phyloP scores from a whole-genome alignment of 306 rosid species.

The Hippophae gyantsensis region DNA sequence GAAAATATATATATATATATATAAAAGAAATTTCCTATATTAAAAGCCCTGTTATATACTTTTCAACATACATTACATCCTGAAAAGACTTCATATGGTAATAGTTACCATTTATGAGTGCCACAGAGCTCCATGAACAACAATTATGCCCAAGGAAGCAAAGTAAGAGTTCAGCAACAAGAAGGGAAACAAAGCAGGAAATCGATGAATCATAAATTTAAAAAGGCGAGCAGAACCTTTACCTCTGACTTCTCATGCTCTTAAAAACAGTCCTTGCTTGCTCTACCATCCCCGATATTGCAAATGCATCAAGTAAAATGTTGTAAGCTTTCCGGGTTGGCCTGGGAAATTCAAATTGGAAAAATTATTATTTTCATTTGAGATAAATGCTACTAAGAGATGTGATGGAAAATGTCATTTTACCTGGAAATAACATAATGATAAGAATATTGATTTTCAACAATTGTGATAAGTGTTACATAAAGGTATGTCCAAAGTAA shows the following conservation, averaged over 20 bases:
- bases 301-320: constrained; percentile 83
- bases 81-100: background rate
- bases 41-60: background rate
- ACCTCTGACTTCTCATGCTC: constrained; percentile 97
- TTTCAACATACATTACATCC: background rate
- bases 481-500: background rate
- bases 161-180: background rate
- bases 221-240: constrained; percentile 2
- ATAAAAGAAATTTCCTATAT: background rate
- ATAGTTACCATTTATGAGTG: constrained; percentile 3
- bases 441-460: constrained; percentile 1
- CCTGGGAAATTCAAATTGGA: constrained; percentile 29
- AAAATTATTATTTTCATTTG: too few relatives aligned
- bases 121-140: background rate
- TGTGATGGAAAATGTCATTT: too few relatives aligned
- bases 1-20: too few relatives aligned
- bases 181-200: background rate
- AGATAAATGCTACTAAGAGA: too few relatives aligned
- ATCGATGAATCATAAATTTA: background rate
- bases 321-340: constrained; percentile 91
- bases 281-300: constrained; percentile 91
- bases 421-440: background rate
- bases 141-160: background rate
- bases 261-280: constrained; percentile 80
- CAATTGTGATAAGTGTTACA: background rate